Conservation (phyloP, 2,329 filamentous ascomycete genomes). For the Stagonosporopsis tanaceti region DNA sequence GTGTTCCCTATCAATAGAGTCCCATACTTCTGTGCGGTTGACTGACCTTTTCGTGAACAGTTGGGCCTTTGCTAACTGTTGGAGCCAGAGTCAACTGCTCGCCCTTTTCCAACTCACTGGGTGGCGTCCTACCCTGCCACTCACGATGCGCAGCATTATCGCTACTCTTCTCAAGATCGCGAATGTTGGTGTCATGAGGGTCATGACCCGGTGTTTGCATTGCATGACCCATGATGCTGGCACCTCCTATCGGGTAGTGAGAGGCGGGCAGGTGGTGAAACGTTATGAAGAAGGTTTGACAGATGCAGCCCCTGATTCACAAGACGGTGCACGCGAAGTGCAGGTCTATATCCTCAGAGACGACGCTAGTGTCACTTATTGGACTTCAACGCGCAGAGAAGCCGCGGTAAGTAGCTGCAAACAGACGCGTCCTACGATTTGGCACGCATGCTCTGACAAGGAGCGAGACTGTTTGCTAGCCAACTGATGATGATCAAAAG, state of each 20-base stretch:
- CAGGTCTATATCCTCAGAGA: slow-evolving; percentile 16
- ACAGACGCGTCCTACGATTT: not conserved
- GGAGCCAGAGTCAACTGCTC: slow-evolving; percentile 18
- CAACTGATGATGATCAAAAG: not conserved
- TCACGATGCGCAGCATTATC: slow-evolving; percentile 17
- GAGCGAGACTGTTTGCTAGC: slow-evolving; percentile 2
- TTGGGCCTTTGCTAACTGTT: slow-evolving; percentile 25
- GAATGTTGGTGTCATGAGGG: slow-evolving; percentile 12
- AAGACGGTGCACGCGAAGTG: slow-evolving; percentile 3
- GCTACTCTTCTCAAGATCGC: slow-evolving; percentile 6
- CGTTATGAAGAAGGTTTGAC: slow-evolving; percentile 10
- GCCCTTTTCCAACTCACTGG: slow-evolving; percentile 32
- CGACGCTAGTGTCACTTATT: slow-evolving; percentile 3
- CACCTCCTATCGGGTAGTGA: not conserved
- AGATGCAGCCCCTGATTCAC: slow-evolving; percentile 6
- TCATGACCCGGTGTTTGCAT: slow-evolving; percentile 21
- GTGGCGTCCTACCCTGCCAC: slow-evolving; percentile 25
- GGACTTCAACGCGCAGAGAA: slow-evolving; percentile 3
- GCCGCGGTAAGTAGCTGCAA: slow-evolving; percentile 17
- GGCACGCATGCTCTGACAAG: not conserved
- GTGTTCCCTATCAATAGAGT: not conserved
- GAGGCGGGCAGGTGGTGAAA: slow-evolving; percentile 7
- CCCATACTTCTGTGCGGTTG: not conserved
- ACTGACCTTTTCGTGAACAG: slow-evolving; percentile 38
- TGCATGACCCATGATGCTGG: slow-evolving; percentile 12